These are phyloP conservation scores for Mollisiaceae sp. DNA, from an alignment of 2,329 filamentous ascomycete species.

Conservation along the genomic window DNA sequence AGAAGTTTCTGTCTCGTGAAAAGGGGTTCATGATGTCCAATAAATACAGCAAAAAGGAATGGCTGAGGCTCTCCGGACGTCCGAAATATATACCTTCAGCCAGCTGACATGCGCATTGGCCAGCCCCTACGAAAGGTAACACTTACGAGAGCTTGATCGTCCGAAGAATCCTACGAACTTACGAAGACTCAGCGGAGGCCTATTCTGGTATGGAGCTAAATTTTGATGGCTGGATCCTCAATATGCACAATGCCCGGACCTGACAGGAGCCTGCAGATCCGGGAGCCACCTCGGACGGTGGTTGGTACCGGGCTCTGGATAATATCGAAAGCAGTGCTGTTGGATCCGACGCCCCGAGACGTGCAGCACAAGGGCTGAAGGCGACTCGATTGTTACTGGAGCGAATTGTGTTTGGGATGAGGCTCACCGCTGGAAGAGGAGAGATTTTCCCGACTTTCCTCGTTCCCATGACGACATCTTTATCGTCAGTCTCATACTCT, in stretches of 20 bases:
- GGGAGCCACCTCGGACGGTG: not conserved
- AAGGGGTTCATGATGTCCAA: not conserved
- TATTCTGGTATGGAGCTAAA: not conserved
- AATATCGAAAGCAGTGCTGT: not conserved
- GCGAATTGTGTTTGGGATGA: not conserved
- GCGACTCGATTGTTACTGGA: no score
- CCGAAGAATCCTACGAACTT: not conserved
- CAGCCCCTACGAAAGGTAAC: not conserved
- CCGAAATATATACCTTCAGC: not conserved
- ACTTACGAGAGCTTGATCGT: conserved; percentile 4
- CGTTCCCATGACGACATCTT: not conserved
- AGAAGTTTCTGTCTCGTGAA: not conserved
- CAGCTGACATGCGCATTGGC: not conserved
- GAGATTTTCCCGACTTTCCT: not conserved
- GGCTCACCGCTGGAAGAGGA: not conserved
- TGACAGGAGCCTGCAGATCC: not conserved
- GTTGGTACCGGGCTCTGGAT: not conserved
- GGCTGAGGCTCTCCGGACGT: conserved; percentile 2
- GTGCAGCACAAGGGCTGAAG: not conserved
- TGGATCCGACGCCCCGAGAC: not conserved
- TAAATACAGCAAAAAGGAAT: not conserved
- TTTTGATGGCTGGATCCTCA: not conserved
- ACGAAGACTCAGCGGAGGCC: no score
- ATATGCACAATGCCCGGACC: not conserved
- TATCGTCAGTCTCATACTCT: not conserved